Evolutionary conservation across 2,329 filamentous ascomycete genomes (phyloP).

Genomic region (Ceratocystis variospora): DNA sequence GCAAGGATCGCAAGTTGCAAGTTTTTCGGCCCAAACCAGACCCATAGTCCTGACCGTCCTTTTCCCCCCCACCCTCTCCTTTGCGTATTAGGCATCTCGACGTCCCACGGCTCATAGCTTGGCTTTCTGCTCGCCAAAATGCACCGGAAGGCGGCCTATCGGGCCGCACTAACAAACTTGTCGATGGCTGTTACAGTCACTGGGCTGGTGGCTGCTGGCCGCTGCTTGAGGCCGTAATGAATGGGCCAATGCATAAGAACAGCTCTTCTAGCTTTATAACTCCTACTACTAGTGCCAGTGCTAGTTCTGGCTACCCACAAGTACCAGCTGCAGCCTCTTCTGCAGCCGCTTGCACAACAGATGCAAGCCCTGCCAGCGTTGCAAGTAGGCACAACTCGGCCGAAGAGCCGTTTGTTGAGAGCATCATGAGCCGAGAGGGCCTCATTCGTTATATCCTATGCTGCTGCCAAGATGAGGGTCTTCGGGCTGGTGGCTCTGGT

Average conservation of each 20-base stretch:
- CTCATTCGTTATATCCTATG: slow-evolving; percentile 78
- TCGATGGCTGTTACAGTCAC: slow-evolving; percentile 96
- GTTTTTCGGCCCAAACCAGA: background rate
- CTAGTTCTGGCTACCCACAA: slow-evolving; percentile 1
- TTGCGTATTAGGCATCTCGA: slow-evolving; percentile 50
- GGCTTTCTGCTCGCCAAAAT: slow-evolving; percentile 82
- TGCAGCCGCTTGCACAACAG: background rate
- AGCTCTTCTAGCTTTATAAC: background rate
- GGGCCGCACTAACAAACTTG: slow-evolving; percentile 91
- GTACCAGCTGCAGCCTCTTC: slow-evolving; percentile 13
- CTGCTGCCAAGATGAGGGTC: slow-evolving; percentile 64
- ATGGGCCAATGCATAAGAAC: slow-evolving; percentile 31
- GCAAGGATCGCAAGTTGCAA: background rate
- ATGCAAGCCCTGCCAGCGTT: background rate
- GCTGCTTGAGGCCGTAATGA: slow-evolving; percentile 65
- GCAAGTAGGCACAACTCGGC: background rate
- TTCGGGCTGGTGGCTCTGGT: slow-evolving; percentile 45
- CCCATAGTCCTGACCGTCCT: background rate
- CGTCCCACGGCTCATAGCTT: slow-evolving; percentile 61
- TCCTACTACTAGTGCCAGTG: background rate
- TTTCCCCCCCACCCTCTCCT: background rate
- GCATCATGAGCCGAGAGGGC: slow-evolving; percentile 68
- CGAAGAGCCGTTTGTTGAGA: slow-evolving; percentile 28
- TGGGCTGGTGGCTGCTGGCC: slow-evolving; percentile 97
- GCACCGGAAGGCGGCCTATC: slow-evolving; percentile 85